Conservation (phyloP, 176 grass and related monocot species). For the Luzula sylvatica region DNA sequence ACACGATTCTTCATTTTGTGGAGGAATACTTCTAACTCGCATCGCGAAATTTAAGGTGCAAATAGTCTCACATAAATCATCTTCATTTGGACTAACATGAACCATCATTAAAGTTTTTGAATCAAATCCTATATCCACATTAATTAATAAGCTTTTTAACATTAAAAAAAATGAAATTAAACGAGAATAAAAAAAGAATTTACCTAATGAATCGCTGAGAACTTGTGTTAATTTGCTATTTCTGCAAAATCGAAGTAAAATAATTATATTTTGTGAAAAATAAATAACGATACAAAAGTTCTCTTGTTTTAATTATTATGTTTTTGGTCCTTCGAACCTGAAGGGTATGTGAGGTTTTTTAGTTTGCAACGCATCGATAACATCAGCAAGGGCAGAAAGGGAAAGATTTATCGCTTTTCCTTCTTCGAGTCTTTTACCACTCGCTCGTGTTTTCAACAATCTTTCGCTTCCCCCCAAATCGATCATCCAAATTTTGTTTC, state of each 20-base stretch:
- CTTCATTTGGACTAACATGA: constrained; percentile 77
- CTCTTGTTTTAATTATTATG: too few species aligned
- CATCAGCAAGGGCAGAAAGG: constrained; percentile 92
- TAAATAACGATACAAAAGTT: background rate
- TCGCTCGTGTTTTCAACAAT: constrained; percentile 91
- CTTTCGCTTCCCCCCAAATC: constrained; percentile 96
- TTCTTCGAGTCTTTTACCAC: constrained; percentile 84
- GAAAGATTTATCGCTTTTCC: constrained; percentile 98
- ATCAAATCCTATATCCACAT: constrained; percentile 73
- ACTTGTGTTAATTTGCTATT: constrained; percentile 99
- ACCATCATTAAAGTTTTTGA: constrained; percentile 98
- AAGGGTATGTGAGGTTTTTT: constrained; percentile 83
- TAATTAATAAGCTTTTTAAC: constrained; percentile 23
- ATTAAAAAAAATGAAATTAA: constrained; percentile 13
- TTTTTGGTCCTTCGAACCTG: constrained; percentile 38
- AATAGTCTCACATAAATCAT: constrained; percentile 84
- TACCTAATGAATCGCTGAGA: constrained; percentile 89
- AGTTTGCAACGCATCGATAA: constrained; percentile 74
- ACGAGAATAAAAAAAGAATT: constrained; percentile 13
- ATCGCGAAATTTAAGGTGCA: constrained; percentile 91
- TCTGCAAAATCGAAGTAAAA: constrained; percentile 41
- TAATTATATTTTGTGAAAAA: background rate
- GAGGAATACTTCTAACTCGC: constrained; percentile 68
- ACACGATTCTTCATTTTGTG: constrained; percentile 56
- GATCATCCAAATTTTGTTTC: constrained; percentile 95